Percentiles rank a stretch among this genome's conserved stretches.
Conservation (phyloP, 768 basidiomycete genomes). For the Leccinum pellstonianum region DNA sequence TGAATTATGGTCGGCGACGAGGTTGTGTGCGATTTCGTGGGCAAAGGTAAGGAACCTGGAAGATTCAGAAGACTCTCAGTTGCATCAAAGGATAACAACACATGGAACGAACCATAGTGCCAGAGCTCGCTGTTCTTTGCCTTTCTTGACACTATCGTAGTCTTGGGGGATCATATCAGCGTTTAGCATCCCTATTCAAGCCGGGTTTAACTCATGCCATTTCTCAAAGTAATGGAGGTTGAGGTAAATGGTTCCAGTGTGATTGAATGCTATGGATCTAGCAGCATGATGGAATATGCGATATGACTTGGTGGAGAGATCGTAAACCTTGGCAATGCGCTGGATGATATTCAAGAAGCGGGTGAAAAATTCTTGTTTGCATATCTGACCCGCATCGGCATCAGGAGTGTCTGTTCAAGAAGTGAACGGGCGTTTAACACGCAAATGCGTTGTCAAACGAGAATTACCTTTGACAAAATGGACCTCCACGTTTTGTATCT, state of each 20-base stretch:
- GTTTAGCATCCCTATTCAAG: background rate
- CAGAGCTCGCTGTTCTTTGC: background rate
- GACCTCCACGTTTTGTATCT: constrained; percentile 55
- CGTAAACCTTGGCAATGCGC: constrained; percentile 64
- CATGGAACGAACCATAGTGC: background rate
- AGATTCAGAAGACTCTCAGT: background rate
- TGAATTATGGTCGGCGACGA: background rate
- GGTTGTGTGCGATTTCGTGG: background rate
- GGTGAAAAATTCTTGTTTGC: constrained; percentile 44
- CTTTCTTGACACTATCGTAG: background rate
- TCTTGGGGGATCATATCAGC: background rate
- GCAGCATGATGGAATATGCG: background rate
- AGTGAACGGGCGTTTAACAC: background rate
- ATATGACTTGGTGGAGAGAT: constrained; percentile 47
- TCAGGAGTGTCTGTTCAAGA: constrained; percentile 50
- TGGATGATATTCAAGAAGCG: constrained; percentile 69
- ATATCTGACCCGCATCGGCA: constrained; percentile 36
- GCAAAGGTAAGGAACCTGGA: background rate
- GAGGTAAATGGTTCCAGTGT: background rate
- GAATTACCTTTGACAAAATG: constrained; percentile 54
- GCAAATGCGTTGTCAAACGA: background rate
- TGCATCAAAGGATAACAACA: background rate
- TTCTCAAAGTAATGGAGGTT: background rate
- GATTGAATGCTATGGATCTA: background rate
- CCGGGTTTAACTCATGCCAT: background rate